A percentile compares a stretch with the other conserved stretches of the same genome.
phyloP scores from a whole-genome alignment of 2,329 filamentous ascomycete species.

The Beauveria bassiana region DNA sequence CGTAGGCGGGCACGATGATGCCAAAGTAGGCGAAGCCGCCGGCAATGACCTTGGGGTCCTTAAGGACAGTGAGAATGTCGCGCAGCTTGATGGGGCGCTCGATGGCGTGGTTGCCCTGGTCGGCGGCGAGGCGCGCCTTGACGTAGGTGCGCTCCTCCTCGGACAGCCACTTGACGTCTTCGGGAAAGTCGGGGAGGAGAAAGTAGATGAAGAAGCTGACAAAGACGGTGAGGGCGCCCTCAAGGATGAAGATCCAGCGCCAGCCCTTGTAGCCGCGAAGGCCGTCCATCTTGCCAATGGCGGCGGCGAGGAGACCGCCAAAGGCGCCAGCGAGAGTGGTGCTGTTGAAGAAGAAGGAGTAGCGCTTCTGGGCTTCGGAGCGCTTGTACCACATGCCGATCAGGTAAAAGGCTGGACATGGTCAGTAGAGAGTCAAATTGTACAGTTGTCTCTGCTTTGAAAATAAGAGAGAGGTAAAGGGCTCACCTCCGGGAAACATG shows the following conservation, averaged over 20 bases:
- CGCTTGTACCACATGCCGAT: constrained; percentile 88
- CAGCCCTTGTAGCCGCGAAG: constrained; percentile 61
- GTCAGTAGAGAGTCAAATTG: constrained; percentile 29
- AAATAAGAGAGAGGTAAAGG: constrained; percentile 9
- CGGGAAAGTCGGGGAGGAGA: constrained; percentile 65
- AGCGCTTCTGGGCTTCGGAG: constrained; percentile 81
- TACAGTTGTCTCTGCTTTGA: not conserved
- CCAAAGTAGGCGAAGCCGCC: constrained; percentile 78
- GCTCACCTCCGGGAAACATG: constrained; percentile 49
- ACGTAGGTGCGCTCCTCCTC: constrained; percentile 63
- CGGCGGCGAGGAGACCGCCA: constrained; percentile 75
- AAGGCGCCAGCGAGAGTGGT: constrained; percentile 78
- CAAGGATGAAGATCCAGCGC: constrained; percentile 79
- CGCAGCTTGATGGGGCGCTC: constrained; percentile 52
- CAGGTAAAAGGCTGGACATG: constrained; percentile 49
- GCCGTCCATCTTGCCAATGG: constrained; percentile 81
- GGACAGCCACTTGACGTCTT: constrained; percentile 64
- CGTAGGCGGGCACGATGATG: constrained; percentile 68
- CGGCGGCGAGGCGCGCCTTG: constrained; percentile 56
- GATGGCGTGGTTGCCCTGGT: constrained; percentile 59
- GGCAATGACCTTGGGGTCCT: constrained; percentile 65
- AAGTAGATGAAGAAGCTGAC: constrained; percentile 59
- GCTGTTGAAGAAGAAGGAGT: constrained; percentile 86
- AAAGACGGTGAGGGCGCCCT: constrained; percentile 57
- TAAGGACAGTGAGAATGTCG: constrained; percentile 58